phyloP scores from a whole-genome alignment of 148 eudicot genomes.

The Silene uniflora region DNA sequence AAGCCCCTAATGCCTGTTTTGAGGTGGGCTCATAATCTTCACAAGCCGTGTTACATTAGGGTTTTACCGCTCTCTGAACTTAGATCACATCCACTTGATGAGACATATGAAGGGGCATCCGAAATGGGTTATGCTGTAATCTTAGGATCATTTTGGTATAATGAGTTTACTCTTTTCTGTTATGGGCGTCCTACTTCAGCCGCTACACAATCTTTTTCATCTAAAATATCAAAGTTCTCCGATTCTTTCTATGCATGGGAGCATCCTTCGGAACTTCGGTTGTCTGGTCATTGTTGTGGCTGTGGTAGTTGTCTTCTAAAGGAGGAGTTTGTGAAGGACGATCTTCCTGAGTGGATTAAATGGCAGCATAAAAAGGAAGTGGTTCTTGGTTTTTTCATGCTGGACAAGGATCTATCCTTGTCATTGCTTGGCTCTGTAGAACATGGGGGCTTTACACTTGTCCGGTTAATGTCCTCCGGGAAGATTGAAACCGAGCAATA shows the following conservation, averaged over 20 bases:
- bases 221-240: conserved; percentile 34
- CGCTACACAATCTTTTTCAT: conserved; percentile 18
- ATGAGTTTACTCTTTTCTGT: conserved; percentile 61
- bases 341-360: conserved; percentile 67
- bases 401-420: conserved; percentile 40
- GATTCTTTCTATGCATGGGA: conserved; percentile 69
- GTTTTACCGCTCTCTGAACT: conserved; percentile 48
- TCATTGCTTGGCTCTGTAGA: conserved; percentile 35
- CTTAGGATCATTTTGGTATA: conserved; percentile 79
- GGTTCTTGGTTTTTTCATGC: conserved; percentile 68
- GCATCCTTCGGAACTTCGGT: conserved; percentile 55
- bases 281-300: conserved; percentile 48
- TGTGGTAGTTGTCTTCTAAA: conserved; percentile 68
- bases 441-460: conserved; percentile 60
- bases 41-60: conserved; percentile 45
- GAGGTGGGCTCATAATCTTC: conserved; percentile 63
- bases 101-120: conserved; percentile 36
- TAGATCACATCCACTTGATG: conserved; percentile 45
- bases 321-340: conserved; percentile 49
- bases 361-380: conserved; percentile 77
- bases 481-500: conserved; percentile 69
- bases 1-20: conserved; percentile 53
- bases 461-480: conserved; percentile 71
- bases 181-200: conserved; percentile 46
- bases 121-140: conserved; percentile 54